Conservation (phyloP, 75 land plant genomes). For the Cupressus sempervirens region DNA sequence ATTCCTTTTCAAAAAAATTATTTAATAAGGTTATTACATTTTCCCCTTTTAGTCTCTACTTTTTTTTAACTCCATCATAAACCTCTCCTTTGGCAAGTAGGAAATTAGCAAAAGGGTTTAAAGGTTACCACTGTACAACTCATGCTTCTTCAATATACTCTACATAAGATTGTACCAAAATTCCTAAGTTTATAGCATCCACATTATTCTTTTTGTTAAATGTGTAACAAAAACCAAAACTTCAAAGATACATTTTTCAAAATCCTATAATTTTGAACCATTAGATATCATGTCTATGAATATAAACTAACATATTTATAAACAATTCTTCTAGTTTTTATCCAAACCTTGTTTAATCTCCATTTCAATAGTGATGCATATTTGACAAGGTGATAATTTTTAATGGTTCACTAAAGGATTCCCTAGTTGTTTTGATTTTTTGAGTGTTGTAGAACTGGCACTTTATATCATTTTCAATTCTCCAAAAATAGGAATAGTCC, state of each 20-base stretch:
- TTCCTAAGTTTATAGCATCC: conserved; percentile 45
- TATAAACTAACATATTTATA: background rate
- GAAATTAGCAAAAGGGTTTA: conserved; percentile 5
- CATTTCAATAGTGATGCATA: conserved; percentile 10
- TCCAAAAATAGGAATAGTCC: conserved; percentile 82
- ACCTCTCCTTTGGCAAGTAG: conserved; percentile 37
- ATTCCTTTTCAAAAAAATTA: too few relatives aligned
- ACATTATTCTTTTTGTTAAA: conserved; percentile 51
- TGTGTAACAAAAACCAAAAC: background rate
- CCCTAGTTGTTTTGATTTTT: conserved; percentile 72
- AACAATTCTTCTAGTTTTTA: conserved; percentile 29
- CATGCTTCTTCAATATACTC: background rate
- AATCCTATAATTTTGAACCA: background rate
- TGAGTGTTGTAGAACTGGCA: conserved; percentile 60
- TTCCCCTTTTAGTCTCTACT: too few relatives aligned
- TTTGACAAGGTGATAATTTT: conserved; percentile 30
- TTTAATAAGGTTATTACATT: too few relatives aligned
- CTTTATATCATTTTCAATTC: conserved; percentile 62
- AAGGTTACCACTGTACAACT: background rate
- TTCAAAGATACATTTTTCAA: background rate
- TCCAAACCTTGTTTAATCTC: conserved; percentile 68
- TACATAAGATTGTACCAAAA: conserved; percentile 39
- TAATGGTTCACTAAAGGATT: conserved; percentile 74
- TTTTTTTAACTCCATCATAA: too few relatives aligned
- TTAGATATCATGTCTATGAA: background rate